Evolutionary conservation across 2,329 filamentous ascomycete species (phyloP).

Genomic region (Colletotrichum gigasporum): DNA sequence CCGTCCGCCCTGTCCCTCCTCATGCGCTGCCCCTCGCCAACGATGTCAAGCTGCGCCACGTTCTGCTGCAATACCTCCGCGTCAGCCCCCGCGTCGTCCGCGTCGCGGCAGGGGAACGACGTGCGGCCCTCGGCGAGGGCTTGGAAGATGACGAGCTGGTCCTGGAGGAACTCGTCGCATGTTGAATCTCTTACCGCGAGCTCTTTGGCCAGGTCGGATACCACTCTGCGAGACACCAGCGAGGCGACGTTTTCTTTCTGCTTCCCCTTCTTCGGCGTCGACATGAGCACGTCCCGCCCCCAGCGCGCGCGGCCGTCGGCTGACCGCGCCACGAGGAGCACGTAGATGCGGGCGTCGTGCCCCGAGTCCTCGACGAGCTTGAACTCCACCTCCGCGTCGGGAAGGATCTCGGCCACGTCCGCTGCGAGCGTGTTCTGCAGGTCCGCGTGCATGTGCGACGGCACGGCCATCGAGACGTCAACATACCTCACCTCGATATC

Average conservation of each 20-base stretch:
- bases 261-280: slow-evolving; percentile 51
- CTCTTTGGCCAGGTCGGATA: slow-evolving; percentile 51
- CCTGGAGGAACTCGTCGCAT: slow-evolving; percentile 67
- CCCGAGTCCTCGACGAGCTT: slow-evolving; percentile 60
- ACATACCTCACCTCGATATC: slow-evolving; percentile 54
- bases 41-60: slow-evolving; percentile 40
- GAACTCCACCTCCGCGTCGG: slow-evolving; percentile 54
- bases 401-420: slow-evolving; percentile 53
- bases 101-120: slow-evolving; percentile 49
- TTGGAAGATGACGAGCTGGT: slow-evolving; percentile 70
- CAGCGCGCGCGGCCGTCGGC: slow-evolving; percentile 51
- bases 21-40: slow-evolving; percentile 40
- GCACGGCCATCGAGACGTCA: slow-evolving; percentile 62
- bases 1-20: slow-evolving; percentile 54
- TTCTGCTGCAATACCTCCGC: slow-evolving; percentile 37
- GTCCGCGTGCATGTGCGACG: slow-evolving; percentile 49
- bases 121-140: slow-evolving; percentile 63
- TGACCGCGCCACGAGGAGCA: slow-evolving; percentile 65
- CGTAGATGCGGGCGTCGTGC: slow-evolving; percentile 61
- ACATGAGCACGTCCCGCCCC: slow-evolving; percentile 56
- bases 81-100: slow-evolving; percentile 20
- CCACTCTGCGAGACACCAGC: slow-evolving; percentile 56
- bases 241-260: slow-evolving; percentile 42
- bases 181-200: slow-evolving; percentile 45
- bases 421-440: slow-evolving; percentile 51